phyloP scores from a whole-genome alignment of 2,329 filamentous ascomycete genomes.

The Epichloe scottii region DNA sequence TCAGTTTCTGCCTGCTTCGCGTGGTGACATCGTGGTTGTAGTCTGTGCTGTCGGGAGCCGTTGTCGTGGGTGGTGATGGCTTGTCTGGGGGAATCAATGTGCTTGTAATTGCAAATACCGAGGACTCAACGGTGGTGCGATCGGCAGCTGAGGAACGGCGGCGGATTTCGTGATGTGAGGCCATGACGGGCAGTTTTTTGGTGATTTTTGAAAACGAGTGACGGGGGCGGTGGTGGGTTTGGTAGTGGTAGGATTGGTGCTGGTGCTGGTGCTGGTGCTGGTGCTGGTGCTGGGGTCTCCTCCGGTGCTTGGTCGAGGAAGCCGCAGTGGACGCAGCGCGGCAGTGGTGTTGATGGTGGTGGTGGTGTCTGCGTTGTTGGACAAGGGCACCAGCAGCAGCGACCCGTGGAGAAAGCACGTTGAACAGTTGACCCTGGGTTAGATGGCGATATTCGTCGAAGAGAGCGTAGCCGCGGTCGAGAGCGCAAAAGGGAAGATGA shows the following conservation, averaged over 20 bases:
- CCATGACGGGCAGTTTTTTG: constrained; percentile 19
- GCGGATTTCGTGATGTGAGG: constrained; percentile 25
- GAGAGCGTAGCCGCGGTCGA: constrained; percentile 32
- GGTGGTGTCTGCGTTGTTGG: constrained; percentile 22
- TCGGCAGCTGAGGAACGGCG: constrained; percentile 28
- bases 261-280: constrained; percentile 1
- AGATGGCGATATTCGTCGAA: constrained; percentile 32
- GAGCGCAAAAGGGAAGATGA: constrained; percentile 34
- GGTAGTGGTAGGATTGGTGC: constrained; percentile 14
- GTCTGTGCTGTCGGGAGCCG: constrained; percentile 1
- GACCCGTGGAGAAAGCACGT: constrained; percentile 31
- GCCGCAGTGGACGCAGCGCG: constrained; percentile 22
- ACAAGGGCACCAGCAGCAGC: constrained; percentile 26
- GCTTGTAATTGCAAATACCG: constrained; percentile 10
- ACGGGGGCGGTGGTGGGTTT: background rate
- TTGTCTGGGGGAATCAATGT: constrained; percentile 11
- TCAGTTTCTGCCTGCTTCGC: background rate
- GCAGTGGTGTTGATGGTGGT: background rate
- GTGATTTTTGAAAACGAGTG: constrained; percentile 11
- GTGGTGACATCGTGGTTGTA: background rate
- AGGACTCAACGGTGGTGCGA: constrained; percentile 17
- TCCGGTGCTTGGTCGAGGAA: constrained; percentile 25
- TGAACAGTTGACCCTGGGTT: constrained; percentile 24
- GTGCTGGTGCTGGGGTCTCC: constrained; percentile 6
- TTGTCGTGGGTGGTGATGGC: constrained; percentile 4